Base-by-base conservation (phyloP, 208 protist genomes). In the Trypanosoma boissoni region DNA sequence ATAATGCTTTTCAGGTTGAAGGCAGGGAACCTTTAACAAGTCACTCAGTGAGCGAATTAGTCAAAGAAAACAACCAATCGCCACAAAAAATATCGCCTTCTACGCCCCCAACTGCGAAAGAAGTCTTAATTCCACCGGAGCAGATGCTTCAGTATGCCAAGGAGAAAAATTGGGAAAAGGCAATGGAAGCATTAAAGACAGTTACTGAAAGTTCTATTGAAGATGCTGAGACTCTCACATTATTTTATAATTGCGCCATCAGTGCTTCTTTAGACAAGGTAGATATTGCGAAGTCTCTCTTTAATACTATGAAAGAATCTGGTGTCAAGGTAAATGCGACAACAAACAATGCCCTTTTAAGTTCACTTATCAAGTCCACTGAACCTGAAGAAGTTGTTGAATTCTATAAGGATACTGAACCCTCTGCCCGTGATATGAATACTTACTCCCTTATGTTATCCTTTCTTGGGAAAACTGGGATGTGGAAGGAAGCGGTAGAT, bases 231-330 rank as follows among this genome's bases (percentile, higher is more conserved):
- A 76, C 84, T 14, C 31, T 91, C n/a, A 91, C 84, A 14, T 70
- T 95, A n/a, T 32, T 95, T 7, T 93, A 91, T 71, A 95, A 95
- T 55, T 95, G 89, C 45, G 86, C 81, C 10, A 56, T 95, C 29
- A 84, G 81, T 51, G 80, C 89, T 0, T 76, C 83, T 0, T 80
- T 93, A 16, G 83, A 88, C n/a, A 68, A 78, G 8, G 62, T 71
- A 1, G 74, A 83, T 12, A 69, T 77, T 26, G 69, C 83, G 12
- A 71, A 80, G 24, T 36, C 46, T 12, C 42, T 90, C 0, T 76
- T 81, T 34, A 48, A 44, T 14, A 26, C 67, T 0, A 95, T 95
- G 89, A 51, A 56, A 26, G 55, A 62, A 53, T 63, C 64, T 14
- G 62, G 42, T 12, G 73, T 95, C 12, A 29, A 31, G 3, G 55